These are phyloP conservation scores for Spinellus fusiger DNA, from an alignment of 192 early-diverging fungal genomes.

Conservation along the genomic window DNA sequence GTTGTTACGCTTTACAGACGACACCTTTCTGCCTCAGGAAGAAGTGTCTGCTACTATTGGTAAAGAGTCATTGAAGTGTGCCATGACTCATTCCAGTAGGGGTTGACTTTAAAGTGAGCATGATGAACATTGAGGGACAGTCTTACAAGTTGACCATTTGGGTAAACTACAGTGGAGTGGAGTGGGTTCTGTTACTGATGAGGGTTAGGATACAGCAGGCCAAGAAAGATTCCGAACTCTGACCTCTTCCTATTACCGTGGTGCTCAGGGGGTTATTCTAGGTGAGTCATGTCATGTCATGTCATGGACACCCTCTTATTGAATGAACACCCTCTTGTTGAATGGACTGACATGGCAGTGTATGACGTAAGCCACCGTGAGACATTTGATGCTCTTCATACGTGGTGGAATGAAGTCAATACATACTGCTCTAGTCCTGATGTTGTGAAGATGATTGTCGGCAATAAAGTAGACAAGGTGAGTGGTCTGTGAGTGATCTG, in stretches of 20 bases:
- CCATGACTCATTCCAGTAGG: constrained; percentile 37
- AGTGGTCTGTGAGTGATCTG: constrained; percentile 26
- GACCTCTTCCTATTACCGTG: constrained; percentile 96
- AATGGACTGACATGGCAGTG: constrained; percentile 44
- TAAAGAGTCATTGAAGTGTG: constrained; percentile 9
- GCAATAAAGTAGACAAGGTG: constrained; percentile 97
- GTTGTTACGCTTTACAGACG: constrained; percentile 90
- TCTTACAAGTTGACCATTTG: constrained; percentile 97
- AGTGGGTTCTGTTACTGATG: background rate
- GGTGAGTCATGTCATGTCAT: constrained; percentile 39
- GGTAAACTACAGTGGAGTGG: constrained; percentile 37
- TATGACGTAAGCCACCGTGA: constrained; percentile 95
- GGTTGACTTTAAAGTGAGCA: constrained; percentile 97
- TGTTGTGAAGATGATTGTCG: constrained; percentile 96
- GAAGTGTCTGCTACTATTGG: constrained; percentile 87
- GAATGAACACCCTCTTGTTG: background rate
- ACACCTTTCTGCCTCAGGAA: constrained; percentile 87
- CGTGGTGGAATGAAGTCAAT: constrained; percentile 94
- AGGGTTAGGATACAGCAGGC: constrained; percentile 90
- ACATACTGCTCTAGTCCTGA: constrained; percentile 83
- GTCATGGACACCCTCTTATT: background rate
- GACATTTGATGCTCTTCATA: constrained; percentile 86
- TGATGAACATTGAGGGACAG: constrained; percentile 74
- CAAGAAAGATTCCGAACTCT: constrained; percentile 98
- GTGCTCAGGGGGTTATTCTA: constrained; percentile 96